Percentiles rank a stretch among this genome's conserved stretches.
These are phyloP conservation scores for barley (Hordeum vulgare) DNA, from an alignment of 176 grass and related monocot genomes.

Conservation along the genomic window DNA sequence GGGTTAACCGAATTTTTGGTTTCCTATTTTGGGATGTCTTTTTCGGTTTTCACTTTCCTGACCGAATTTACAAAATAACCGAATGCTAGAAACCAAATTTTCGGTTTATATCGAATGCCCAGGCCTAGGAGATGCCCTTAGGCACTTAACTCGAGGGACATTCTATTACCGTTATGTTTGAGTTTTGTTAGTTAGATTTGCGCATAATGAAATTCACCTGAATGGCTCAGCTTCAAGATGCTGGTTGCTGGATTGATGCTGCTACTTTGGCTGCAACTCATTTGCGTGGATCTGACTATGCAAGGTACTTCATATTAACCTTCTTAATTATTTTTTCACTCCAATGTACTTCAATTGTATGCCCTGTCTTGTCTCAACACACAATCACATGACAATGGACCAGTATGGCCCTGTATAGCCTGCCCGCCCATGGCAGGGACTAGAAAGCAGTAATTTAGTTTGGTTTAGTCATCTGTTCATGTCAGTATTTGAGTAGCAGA, in stretches of 20 bases:
- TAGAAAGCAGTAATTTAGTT: not conserved
- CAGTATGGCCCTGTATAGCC: not conserved
- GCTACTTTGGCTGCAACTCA: constrained; percentile 92
- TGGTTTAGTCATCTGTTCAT: not conserved
- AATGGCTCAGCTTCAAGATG: constrained; percentile 92
- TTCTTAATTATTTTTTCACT: not conserved
- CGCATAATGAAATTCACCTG: not conserved
- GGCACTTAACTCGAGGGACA: not conserved
- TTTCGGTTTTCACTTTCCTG: too few relatives aligned
- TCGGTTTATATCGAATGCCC: too few relatives aligned
- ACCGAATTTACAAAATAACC: too few relatives aligned
- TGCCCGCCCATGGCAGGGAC: not conserved
- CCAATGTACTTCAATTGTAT: constrained; percentile 6
- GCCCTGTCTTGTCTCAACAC: not conserved
- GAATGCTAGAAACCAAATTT: too few relatives aligned
- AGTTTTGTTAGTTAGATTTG: constrained; percentile 8
- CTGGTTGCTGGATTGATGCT: constrained; percentile 93
- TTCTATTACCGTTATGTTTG: not conserved
- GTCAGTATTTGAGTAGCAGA: not conserved
- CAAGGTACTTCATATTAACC: constrained; percentile 47
- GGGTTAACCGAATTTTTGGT: too few relatives aligned
- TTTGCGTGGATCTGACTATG: constrained; percentile 97
- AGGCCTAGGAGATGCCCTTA: too few relatives aligned
- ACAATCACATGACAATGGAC: not conserved
- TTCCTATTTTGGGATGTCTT: too few relatives aligned